These are phyloP conservation scores for Anthracocystis setariae DNA, from an alignment of 1,284 basidiomycete genomes.

Conservation along the genomic window DNA sequence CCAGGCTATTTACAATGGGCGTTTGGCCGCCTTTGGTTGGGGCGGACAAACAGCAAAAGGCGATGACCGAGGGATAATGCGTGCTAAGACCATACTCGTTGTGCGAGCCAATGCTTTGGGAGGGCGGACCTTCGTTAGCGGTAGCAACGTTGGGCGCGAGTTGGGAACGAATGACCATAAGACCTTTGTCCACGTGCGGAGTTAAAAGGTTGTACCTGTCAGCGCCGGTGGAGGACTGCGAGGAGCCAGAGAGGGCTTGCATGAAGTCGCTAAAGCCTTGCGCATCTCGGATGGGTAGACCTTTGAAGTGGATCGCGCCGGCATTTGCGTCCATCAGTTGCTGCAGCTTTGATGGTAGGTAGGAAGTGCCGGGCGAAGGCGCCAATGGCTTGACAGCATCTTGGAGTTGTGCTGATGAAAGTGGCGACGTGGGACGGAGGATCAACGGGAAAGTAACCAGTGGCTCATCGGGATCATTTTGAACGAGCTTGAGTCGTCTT, in stretches of 20 bases:
- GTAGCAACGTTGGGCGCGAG: conserved; percentile 49
- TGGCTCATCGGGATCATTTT: conserved; percentile 17
- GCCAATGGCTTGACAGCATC: conserved; percentile 20
- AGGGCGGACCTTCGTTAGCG: conserved; percentile 48
- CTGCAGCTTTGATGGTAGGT: conserved; percentile 26
- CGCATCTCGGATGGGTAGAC: conserved; percentile 34
- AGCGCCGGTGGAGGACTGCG: not conserved
- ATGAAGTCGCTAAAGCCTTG: conserved; percentile 47
- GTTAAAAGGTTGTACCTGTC: conserved; percentile 13
- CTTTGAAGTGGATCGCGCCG: conserved; percentile 44
- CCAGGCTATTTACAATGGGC: conserved; percentile 47
- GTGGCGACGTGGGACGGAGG: conserved; percentile 4
- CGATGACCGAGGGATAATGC: conserved; percentile 47
- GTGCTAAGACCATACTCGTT: conserved; percentile 51
- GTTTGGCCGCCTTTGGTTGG: conserved; percentile 45
- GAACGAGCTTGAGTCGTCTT: conserved; percentile 27
- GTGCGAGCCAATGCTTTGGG: conserved; percentile 46
- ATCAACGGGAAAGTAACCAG: conserved; percentile 33
- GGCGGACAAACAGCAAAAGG: conserved; percentile 45
- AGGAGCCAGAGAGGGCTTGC: conserved; percentile 27
- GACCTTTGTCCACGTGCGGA: conserved; percentile 46
- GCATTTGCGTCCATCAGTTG: conserved; percentile 31
- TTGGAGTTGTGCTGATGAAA: conserved; percentile 8
- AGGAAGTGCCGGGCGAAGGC: conserved; percentile 5
- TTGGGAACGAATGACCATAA: conserved; percentile 45